Evolutionary conservation across 2,329 filamentous ascomycete genomes (phyloP).

Genomic region (Trichoderma arundinaceum): DNA sequence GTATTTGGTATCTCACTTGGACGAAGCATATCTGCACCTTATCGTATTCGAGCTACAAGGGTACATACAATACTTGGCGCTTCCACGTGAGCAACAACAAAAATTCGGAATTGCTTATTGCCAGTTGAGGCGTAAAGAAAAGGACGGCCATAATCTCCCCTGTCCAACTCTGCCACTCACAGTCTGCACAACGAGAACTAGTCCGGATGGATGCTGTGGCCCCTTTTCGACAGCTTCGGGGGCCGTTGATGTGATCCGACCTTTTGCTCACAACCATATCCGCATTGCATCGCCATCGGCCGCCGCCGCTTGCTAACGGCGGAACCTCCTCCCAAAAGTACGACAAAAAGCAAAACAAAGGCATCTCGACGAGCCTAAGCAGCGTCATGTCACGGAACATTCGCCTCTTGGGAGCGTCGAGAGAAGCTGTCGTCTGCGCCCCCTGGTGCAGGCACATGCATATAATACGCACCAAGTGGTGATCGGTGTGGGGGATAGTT

Average conservation of each 20-base stretch:
- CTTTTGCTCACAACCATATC: background rate
- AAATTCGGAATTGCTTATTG: background rate
- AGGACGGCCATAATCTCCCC: background rate
- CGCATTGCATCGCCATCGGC: constrained; percentile 1
- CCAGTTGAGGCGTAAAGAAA: constrained; percentile 4
- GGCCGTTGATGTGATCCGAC: constrained; percentile 12
- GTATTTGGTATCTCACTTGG: too few relatives aligned
- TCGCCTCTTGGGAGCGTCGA: background rate
- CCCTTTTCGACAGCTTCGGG: background rate
- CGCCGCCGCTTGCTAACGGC: constrained; percentile 8
- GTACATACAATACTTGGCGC: background rate
- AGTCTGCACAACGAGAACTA: background rate
- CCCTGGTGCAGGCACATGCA: constrained; percentile 29
- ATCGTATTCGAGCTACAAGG: background rate
- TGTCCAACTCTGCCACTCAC: constrained; percentile 6
- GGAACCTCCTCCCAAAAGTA: background rate
- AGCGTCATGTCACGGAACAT: background rate
- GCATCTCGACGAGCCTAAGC: background rate
- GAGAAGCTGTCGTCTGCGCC: constrained; percentile 11
- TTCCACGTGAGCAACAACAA: background rate
- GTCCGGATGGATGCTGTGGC: background rate
- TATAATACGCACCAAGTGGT: constrained; percentile 16
- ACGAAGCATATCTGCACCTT: background rate
- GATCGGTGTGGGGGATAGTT: constrained; percentile 32
- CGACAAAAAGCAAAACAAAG: background rate